Conservation (phyloP, 2,329 filamentous ascomycete genomes). For the Hypoxylon sp. region DNA sequence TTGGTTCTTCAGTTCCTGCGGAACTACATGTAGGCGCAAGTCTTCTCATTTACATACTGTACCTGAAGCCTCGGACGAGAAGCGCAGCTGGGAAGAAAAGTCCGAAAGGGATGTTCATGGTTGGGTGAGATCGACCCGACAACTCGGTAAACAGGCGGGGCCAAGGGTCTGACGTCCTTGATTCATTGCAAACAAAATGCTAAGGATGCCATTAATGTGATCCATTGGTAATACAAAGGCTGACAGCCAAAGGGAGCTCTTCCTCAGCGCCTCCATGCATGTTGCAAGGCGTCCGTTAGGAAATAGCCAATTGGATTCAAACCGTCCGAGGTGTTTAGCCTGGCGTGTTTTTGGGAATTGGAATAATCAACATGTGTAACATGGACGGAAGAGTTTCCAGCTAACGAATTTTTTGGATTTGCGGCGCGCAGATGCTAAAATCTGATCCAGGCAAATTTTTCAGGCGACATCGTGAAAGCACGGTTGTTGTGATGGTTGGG, state of each 20-base stretch:
- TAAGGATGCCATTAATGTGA: constrained; percentile 18
- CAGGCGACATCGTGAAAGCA: background rate
- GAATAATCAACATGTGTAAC: constrained; percentile 18
- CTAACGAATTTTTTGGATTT: constrained; percentile 2
- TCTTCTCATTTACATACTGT: constrained; percentile 2
- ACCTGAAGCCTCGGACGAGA: constrained; percentile 27
- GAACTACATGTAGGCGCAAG: background rate
- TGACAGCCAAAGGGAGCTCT: constrained; percentile 33
- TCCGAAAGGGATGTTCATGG: constrained; percentile 42
- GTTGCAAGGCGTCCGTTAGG: constrained; percentile 24
- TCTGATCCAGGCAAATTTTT: background rate
- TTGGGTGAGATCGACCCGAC: constrained; percentile 42
- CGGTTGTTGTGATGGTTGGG: constrained; percentile 20
- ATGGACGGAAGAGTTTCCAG: constrained; percentile 2
- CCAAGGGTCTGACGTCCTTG: constrained; percentile 15
- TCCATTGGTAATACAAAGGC: constrained; percentile 30
- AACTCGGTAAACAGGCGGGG: constrained; percentile 40
- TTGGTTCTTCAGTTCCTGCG: constrained; percentile 26
- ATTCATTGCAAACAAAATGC: constrained; percentile 33
- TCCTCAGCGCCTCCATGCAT: constrained; percentile 37
- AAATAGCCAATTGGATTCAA: constrained; percentile 36
- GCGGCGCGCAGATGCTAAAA: constrained; percentile 1
- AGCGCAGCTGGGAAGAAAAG: constrained; percentile 27
- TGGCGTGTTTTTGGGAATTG: constrained; percentile 3
- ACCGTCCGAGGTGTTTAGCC: constrained; percentile 13